Base-by-base conservation (phyloP, 2,329 filamentous ascomycete genomes). In the Massarina eburnea region DNA sequence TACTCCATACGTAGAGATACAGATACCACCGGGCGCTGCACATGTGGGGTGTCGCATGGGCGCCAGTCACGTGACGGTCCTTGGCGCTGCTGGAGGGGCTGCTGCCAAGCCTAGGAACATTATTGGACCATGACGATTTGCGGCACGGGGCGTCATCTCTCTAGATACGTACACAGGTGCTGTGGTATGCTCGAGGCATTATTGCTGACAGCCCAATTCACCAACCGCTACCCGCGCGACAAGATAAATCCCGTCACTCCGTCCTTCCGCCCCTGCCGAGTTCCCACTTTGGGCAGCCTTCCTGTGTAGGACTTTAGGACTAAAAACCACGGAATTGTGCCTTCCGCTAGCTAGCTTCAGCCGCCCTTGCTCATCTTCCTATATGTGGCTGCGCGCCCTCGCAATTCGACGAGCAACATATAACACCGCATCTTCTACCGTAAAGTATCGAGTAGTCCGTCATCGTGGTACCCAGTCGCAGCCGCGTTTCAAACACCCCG, bases 341-440 rank as follows among this genome's bases (percentile, higher is more conserved):
- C 48, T 42, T 44, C 53, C 51, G 43, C 43, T 48, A 49, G 47
- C 39, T 46, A 21, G 27, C 35, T 26, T 44, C 45, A 49, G 51
- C 53, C 43, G 36, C 43, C 43, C 50, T 45, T 51, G 52, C 41
- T 35, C 45, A 26, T 34, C 42, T 38, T 42, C 29, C 39, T 45
- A 46, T 45, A 64, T 67, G 64, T 63, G 43, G 57, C 48, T 46
- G 46, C 53, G 61, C 46, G 49, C 51, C 47, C 56, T 52, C 37
- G 43, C 56, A 39, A 40, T 54, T 32, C 37, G 41, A 52, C 54
- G 44, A 57, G 20, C 51, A 51, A 37, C 46, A 33, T 41, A 39
- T 33, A 43, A 33, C 27, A 43, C 49, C 30, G 37, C 51, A 18
- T 46, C 39, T 20, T 45, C 43, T 38, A 43, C 44, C 8, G 37